A percentile compares a stretch with the other conserved stretches of the same genome.
These are phyloP conservation scores for Cucurbita pepo DNA, from an alignment of 306 rosid species.

Conservation along the genomic window DNA sequence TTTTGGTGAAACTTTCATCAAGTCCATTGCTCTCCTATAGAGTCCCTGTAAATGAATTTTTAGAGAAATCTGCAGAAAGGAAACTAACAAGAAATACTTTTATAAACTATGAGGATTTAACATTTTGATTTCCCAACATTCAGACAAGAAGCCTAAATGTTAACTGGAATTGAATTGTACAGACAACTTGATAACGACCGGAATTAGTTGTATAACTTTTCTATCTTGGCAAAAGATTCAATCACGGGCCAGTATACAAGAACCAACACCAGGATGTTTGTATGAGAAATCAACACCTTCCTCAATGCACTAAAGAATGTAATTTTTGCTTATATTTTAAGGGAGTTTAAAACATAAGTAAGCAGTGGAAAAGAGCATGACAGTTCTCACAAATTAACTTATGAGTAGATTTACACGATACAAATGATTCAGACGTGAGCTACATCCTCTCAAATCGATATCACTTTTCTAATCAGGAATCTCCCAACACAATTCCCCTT, in stretches of 20 bases:
- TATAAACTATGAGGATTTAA: not conserved
- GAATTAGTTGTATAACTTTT: too few species aligned
- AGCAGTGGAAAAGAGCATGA: too few species aligned
- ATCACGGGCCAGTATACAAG: not conserved
- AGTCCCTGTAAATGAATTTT: slow-evolving; percentile 53
- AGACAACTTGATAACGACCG: too few species aligned
- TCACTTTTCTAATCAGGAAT: too few species aligned
- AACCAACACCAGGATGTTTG: not conserved
- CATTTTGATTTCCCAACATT: too few species aligned
- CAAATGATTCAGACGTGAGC: too few species aligned
- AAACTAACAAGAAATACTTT: not conserved
- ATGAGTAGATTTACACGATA: too few species aligned
- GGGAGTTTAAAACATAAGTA: not conserved
- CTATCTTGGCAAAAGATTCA: too few species aligned
- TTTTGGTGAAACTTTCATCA: slow-evolving; percentile 65
- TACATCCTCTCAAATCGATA: too few species aligned
- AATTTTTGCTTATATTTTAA: not conserved
- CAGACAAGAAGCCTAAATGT: too few species aligned
- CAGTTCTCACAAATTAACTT: too few species aligned
- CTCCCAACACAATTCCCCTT: too few species aligned
- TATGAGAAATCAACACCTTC: not conserved
- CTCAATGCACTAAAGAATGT: not conserved
- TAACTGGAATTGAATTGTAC: not conserved
- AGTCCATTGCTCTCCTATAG: slow-evolving; percentile 50
- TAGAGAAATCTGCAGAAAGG: not conserved